Conservation (phyloP, 176 grass and related monocot species). For the Musa beccarii region DNA sequence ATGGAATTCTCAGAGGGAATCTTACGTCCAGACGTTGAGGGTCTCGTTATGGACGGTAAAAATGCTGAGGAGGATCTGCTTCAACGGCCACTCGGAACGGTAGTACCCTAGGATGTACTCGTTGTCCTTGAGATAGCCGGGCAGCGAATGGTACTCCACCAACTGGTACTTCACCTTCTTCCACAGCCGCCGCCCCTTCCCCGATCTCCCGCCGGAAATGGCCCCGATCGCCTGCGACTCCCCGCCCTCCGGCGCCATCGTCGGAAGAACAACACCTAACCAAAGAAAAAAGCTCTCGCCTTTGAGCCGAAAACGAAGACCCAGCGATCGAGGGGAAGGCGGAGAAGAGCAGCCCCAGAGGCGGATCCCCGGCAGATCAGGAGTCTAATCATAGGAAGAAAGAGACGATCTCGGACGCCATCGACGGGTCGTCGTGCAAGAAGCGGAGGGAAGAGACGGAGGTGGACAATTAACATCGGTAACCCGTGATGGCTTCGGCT, state of each 20-base stretch:
- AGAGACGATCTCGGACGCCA: not conserved
- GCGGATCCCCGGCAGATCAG: not conserved
- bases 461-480: too few relatives aligned
- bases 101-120: not conserved
- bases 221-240: not conserved
- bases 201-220: not conserved
- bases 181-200: not conserved
- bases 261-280: too few relatives aligned
- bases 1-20: not conserved
- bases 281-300: too few relatives aligned
- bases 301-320: too few relatives aligned
- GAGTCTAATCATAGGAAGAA: not conserved
- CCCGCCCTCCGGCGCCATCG: not conserved
- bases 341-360: too few relatives aligned
- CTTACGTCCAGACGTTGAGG: constrained; percentile 9
- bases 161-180: constrained; percentile 14
- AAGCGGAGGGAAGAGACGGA: not conserved
- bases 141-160: not conserved
- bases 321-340: too few relatives aligned
- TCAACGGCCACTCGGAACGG: not conserved
- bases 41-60: constrained; percentile 2
- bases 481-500: too few relatives aligned
- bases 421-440: not conserved
- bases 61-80: not conserved
- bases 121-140: not conserved